Evolutionary conservation across 257 asterid species (phyloP), one percentile per base, ranked within the genome.

Genomic region (Solanum bulbocastanum): DNA sequence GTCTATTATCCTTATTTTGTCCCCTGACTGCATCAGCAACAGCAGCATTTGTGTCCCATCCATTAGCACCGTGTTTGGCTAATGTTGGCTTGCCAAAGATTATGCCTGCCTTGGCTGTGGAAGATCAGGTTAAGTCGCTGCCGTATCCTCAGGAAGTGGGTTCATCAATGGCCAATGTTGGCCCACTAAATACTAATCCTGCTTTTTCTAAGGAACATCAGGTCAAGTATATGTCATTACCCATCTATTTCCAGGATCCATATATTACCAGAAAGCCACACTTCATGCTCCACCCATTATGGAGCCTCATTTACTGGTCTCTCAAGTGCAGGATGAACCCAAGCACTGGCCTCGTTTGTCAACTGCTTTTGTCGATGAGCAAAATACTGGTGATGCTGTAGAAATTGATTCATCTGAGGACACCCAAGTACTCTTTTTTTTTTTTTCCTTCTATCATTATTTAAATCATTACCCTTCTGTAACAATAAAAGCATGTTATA

Each of bases 1-100:
- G 88, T 60, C 87, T 95, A 87, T 25, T 90, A 85, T 93, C 96
- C 44, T 81, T 94, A 39, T 94, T 94, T 89, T 92, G 88, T 83
- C 93, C 98, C 84, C 89, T 92, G 85, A 23, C 56, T 83, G 89
- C 83, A 52, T 85, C 93, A 58, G 86, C 93, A 76, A 73, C 87
- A 58, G 87, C 69, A 75, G 87, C 81, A 27, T 89, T 66, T 79
- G 76, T 65, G 83, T 86, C 89, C 44, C 90, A 44, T 72, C 87
- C 88, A 52, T 58, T 65, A 60, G 89, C 90, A 82, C 85, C 69
- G 15, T 33, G 91, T 68, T 85, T 85, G 35, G 46, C 83, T 27
- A 69, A 69, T 68, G 56, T 66, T 35, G 88, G 49, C 15, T 12
- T 33, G 79, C 88, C 69, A 71, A 86, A 39, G 69, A 88, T 90